These are phyloP conservation scores for Penicillium mononematosum DNA, from an alignment of 495 filamentous ascomycete species.

Conservation along the genomic window DNA sequence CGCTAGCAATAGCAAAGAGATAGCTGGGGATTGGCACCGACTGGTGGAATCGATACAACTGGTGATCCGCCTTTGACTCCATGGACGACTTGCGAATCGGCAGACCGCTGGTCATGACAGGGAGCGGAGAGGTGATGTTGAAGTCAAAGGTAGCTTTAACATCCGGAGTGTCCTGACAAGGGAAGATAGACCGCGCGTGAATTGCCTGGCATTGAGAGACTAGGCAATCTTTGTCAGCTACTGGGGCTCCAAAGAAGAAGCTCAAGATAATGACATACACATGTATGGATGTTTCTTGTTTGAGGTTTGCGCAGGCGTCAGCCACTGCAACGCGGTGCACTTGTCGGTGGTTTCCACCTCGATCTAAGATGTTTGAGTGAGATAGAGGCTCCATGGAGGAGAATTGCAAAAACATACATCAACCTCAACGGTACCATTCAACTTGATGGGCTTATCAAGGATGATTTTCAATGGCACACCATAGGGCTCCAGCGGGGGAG, in stretches of 20 bases:
- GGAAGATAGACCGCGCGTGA: constrained; percentile 87
- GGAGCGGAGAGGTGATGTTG: constrained; percentile 79
- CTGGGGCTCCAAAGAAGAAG: background rate
- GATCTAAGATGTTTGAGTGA: constrained; percentile 41
- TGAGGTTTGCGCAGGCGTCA: constrained; percentile 84
- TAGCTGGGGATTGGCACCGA: constrained; percentile 92
- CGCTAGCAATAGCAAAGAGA: constrained; percentile 87
- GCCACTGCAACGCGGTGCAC: constrained; percentile 92
- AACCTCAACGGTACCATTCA: constrained; percentile 62
- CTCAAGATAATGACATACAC: constrained; percentile 51
- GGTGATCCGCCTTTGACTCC: constrained; percentile 37
- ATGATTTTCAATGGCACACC: constrained; percentile 76
- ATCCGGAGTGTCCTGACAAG: constrained; percentile 95
- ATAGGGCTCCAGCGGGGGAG: constrained; percentile 66
- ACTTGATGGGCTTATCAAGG: constrained; percentile 60
- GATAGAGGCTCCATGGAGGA: background rate
- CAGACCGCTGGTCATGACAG: constrained; percentile 85
- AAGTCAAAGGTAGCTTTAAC: constrained; percentile 90
- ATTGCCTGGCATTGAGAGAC: constrained; percentile 97
- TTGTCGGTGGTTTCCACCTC: constrained; percentile 69
- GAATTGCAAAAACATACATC: constrained; percentile 43
- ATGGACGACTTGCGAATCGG: constrained; percentile 55
- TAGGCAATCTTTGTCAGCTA: constrained; percentile 21
- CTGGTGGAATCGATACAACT: constrained; percentile 79
- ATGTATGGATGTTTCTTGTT: constrained; percentile 95